phyloP scores from a whole-genome alignment of 1,284 basidiomycete genomes.

The Omphalotus olearius region DNA sequence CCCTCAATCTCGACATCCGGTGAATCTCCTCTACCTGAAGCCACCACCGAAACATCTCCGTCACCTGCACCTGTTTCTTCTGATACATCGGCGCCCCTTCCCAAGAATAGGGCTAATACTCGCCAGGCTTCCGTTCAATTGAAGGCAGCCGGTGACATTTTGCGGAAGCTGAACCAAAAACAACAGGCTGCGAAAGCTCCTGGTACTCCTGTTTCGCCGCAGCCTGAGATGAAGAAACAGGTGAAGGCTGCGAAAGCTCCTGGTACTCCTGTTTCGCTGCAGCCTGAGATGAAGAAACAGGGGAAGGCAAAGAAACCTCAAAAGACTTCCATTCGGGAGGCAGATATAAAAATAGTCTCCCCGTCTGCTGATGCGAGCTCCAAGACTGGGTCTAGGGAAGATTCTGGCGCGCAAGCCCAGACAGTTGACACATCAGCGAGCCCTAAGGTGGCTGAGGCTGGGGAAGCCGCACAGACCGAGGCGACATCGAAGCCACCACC shows the following conservation, averaged over 20 bases:
- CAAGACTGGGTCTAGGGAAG: no score
- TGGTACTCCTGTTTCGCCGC: not conserved
- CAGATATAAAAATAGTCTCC: no score
- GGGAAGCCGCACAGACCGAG: not conserved
- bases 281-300: not conserved
- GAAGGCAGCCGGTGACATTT: slow-evolving; percentile 4
- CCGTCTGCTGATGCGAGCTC: no score
- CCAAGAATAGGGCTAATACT: not conserved
- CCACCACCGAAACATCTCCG: not conserved
- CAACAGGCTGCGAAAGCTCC: not conserved
- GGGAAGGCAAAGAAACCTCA: not conserved
- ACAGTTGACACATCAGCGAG: not conserved
- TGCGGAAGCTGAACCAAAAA: slow-evolving; percentile 2
- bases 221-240: not conserved
- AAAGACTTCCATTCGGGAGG: no score
- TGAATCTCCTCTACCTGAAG: not conserved
- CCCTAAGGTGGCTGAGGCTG: not conserved
- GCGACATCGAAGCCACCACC: not conserved
- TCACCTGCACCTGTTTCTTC: not conserved
- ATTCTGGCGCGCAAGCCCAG: not conserved
- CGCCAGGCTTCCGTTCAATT: slow-evolving; percentile 7
- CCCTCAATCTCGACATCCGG: not conserved
- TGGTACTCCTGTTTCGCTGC: no score
- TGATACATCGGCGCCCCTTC: not conserved
- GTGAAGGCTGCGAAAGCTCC: not conserved